Conservation (phyloP, 2,329 filamentous ascomycete genomes). For the Calonectria multiphialidica region DNA sequence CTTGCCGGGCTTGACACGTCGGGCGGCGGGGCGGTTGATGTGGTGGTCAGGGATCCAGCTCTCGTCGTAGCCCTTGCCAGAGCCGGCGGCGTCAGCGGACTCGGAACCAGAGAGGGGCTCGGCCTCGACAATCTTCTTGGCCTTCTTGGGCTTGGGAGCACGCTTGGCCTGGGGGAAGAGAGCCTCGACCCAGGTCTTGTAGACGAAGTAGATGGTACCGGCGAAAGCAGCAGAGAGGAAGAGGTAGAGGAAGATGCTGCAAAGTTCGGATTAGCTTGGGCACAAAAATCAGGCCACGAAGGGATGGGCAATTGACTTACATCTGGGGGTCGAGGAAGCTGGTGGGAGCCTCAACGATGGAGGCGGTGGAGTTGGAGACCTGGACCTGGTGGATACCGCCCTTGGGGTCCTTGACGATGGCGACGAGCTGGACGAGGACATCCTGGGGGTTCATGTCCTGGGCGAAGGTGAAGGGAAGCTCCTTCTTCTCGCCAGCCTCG, state of each 20-base stretch:
- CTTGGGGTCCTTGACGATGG: slow-evolving; percentile 76
- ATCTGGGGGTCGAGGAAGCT: slow-evolving; percentile 96
- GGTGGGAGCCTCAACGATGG: slow-evolving; percentile 89
- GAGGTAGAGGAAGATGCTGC: slow-evolving; percentile 96
- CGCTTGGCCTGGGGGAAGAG: slow-evolving; percentile 94
- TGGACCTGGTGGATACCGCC: slow-evolving; percentile 81
- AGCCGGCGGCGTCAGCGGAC: slow-evolving; percentile 75
- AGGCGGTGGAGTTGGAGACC: slow-evolving; percentile 85
- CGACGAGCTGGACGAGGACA: slow-evolving; percentile 80
- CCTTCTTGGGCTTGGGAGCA: slow-evolving; percentile 69
- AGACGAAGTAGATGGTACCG: slow-evolving; percentile 93
- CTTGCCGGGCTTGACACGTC: slow-evolving; percentile 73
- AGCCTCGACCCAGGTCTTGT: slow-evolving; percentile 96
- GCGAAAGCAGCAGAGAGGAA: slow-evolving; percentile 84
- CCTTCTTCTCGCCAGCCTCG: slow-evolving; percentile 80
- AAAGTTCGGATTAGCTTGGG: slow-evolving; percentile 43
- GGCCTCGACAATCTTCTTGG: slow-evolving; percentile 75
- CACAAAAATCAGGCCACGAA: neutral
- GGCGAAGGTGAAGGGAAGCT: slow-evolving; percentile 84
- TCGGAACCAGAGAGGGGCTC: slow-evolving; percentile 77
- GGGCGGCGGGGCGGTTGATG: slow-evolving; percentile 84
- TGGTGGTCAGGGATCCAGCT: slow-evolving; percentile 94
- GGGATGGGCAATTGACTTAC: slow-evolving; percentile 65
- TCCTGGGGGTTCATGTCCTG: slow-evolving; percentile 96
- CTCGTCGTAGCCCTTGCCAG: slow-evolving; percentile 84